Evolutionary conservation across 1,284 basidiomycete species (phyloP).

Genomic region (Dichomitus squalens): DNA sequence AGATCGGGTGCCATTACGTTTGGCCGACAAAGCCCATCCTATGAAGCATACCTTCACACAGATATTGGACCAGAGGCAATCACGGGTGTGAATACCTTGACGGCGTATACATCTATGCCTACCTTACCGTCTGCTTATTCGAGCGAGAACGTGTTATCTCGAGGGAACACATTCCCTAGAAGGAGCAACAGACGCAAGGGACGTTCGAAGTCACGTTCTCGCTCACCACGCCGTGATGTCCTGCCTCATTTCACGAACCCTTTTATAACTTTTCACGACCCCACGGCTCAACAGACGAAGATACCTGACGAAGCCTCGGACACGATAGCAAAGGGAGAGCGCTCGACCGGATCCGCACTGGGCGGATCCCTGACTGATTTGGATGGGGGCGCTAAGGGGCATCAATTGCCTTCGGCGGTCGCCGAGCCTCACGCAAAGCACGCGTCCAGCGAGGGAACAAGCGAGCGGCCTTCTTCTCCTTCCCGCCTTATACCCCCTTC

Average conservation of each 20-base stretch:
- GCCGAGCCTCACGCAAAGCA: slow-evolving; percentile 28
- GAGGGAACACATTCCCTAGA: slow-evolving; percentile 7
- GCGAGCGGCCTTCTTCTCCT: slow-evolving; percentile 29
- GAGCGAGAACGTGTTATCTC: slow-evolving; percentile 6
- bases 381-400: not conserved
- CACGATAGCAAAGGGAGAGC: not conserved
- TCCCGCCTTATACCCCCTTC: slow-evolving; percentile 28
- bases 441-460: slow-evolving; percentile 20
- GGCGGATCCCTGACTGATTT: not conserved
- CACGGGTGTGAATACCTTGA: not conserved
- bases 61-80: not conserved
- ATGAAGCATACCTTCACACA: not conserved
- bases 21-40: slow-evolving; percentile 5
- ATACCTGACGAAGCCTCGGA: not conserved
- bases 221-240: not conserved
- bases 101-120: slow-evolving; percentile 11
- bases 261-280: not conserved
- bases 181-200: not conserved
- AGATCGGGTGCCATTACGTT: slow-evolving; percentile 24
- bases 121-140: slow-evolving; percentile 8
- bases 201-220: slow-evolving; percentile 1
- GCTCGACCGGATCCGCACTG: not conserved
- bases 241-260: not conserved
- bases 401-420: slow-evolving; percentile 18
- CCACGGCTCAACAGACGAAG: not conserved